A percentile compares a stretch with the other conserved stretches of the same genome.
phyloP scores from a whole-genome alignment of 169 alveolate genomes.

The Babesia sp. region DNA sequence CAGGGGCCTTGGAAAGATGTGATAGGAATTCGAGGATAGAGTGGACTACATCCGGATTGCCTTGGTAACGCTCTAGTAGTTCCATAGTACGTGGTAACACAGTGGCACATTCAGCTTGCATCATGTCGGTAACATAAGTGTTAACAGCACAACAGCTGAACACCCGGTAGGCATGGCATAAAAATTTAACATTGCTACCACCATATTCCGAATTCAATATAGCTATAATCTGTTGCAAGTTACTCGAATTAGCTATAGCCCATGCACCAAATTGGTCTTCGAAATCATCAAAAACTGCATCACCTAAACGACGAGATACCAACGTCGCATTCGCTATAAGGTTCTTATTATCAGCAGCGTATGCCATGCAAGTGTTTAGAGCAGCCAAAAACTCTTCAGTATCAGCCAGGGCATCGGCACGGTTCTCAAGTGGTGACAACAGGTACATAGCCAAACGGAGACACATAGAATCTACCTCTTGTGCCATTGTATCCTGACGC shows the following conservation, averaged over 20 bases:
- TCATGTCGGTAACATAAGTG: conserved; percentile 71
- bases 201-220: conserved; percentile 77
- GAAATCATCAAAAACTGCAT: conserved; percentile 77
- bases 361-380: conserved; percentile 74
- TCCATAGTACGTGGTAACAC: conserved; percentile 43
- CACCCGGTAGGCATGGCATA: conserved; percentile 78
- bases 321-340: conserved; percentile 70
- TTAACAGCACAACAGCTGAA: conserved; percentile 81
- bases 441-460: conserved; percentile 84
- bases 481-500: conserved; percentile 80
- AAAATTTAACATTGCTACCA: conserved; percentile 70
- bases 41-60: conserved; percentile 40
- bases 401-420: conserved; percentile 85
- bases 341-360: conserved; percentile 77
- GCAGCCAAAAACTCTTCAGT: conserved; percentile 85
- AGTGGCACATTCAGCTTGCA: conserved; percentile 45
- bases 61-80: conserved; percentile 59
- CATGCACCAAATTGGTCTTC: conserved; percentile 91
- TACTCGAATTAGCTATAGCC: conserved; percentile 87
- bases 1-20: conserved; percentile 48
- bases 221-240: conserved; percentile 78
- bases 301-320: conserved; percentile 74
- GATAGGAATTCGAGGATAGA: conserved; percentile 45
- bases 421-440: conserved; percentile 85
- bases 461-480: conserved; percentile 82